Evolutionary conservation across 2,329 filamentous ascomycete genomes (phyloP), one percentile per base, ranked within the genome.

Genomic region (Beauveria australis): DNA sequence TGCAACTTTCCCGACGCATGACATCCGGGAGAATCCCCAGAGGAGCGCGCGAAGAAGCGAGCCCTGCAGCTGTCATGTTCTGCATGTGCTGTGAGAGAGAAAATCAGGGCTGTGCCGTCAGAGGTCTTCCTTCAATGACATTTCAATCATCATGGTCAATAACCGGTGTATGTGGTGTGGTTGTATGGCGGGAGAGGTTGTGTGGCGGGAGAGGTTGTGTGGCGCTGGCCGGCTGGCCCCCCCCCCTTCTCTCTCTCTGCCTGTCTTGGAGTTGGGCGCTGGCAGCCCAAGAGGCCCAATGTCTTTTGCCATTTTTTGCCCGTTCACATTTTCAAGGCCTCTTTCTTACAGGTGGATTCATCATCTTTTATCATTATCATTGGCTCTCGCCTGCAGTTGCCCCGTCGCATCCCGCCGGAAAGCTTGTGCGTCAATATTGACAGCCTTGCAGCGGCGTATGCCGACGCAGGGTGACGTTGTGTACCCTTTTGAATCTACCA

Each of bases 341-440:
- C 24, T 16, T 49, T 37, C 33, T 26, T 44, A 22, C 24, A 19
- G 53, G 53, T 46, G 53, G 40, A 44, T 26, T 56, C 12, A n/a
- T 14, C 53, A 18, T 30, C 26, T 41, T 43, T 52, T 30, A 16
- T 5, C 30, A 37, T 43, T 44, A 24, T 7, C 18, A 30, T 59
- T 49, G 10, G 19, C 19, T 9, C 48, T 37, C 40, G 57, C 63
- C 52, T 60, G 60, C 65, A 51, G n/a, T 16, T 46, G 40, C 40
- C 53, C 51, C 22, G 14, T 41, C 51, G 16, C 33, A 37, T 6
- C 12, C 30, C 10, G 10, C n/a, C 12, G 33, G 3, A 19, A 8
- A 37, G 30, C 33, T 46, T 41, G 19, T 40, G 51, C 19, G 26
- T 33, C 51, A 41, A 41, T 53, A 53, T 53, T 66, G 58, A 12